Conservation (phyloP, 2,329 filamentous ascomycete genomes). For the Aspergillus calidoustus region DNA sequence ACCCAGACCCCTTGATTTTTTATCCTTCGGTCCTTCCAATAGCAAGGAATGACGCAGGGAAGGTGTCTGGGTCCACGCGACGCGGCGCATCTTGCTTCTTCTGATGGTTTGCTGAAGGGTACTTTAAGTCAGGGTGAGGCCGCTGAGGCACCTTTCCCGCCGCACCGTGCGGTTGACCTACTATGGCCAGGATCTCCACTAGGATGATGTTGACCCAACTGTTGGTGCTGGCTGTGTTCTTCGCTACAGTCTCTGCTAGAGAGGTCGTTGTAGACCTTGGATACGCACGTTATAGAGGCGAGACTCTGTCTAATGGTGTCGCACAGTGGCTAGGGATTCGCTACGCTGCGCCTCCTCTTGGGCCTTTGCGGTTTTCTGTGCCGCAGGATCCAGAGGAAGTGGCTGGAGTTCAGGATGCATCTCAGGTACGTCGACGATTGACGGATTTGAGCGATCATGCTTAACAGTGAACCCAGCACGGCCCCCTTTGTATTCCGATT, state of each 20-base stretch:
- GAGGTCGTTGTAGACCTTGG: constrained; percentile 61
- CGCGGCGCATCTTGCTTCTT: not conserved
- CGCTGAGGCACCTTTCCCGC: not conserved
- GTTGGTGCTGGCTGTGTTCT: constrained; percentile 18
- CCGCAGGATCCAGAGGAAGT: constrained; percentile 64
- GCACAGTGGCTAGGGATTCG: constrained; percentile 76
- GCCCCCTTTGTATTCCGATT: constrained; percentile 67
- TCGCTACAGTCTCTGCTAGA: constrained; percentile 30
- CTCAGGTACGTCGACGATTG: constrained; percentile 48
- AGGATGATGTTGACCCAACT: constrained; percentile 10
- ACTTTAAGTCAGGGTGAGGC: not conserved
- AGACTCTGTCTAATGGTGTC: constrained; percentile 59
- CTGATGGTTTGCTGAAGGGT: not conserved
- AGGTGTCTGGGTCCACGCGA: not conserved
- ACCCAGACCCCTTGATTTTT: not conserved
- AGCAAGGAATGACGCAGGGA: not conserved
- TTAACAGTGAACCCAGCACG: constrained; percentile 37
- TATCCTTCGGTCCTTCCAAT: not conserved
- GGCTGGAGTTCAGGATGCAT: constrained; percentile 56
- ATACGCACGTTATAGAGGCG: constrained; percentile 70
- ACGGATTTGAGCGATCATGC: not conserved
- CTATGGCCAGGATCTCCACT: not conserved
- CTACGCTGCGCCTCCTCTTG: constrained; percentile 72
- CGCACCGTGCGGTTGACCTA: not conserved
- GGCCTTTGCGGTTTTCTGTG: constrained; percentile 67